phyloP scores from a whole-genome alignment of 1,284 basidiomycete species.

The Trametes versicolor region DNA sequence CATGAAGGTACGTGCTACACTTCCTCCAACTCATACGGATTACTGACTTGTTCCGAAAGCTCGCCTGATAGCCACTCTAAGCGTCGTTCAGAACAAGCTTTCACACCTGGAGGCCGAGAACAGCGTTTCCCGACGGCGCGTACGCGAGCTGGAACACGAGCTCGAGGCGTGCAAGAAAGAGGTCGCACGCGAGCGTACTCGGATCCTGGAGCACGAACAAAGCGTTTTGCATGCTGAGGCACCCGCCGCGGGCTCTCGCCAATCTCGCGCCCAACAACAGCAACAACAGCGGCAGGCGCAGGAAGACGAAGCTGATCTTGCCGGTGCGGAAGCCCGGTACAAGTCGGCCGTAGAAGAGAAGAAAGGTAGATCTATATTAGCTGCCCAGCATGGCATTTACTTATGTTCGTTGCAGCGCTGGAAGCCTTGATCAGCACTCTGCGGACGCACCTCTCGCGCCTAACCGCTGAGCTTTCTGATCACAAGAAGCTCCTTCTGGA shows the following conservation, averaged over 20 bases:
- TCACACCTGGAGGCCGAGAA: slow-evolving; percentile 83
- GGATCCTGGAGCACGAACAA: slow-evolving; percentile 65
- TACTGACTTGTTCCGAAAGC: slow-evolving; percentile 47
- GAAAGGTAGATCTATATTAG: slow-evolving; percentile 64
- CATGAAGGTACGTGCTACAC: slow-evolving; percentile 59
- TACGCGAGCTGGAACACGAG: slow-evolving; percentile 85
- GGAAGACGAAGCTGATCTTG: slow-evolving; percentile 36
- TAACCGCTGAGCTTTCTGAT: slow-evolving; percentile 80
- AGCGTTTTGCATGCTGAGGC: slow-evolving; percentile 41
- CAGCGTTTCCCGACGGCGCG: slow-evolving; percentile 76
- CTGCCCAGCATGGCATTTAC: slow-evolving; percentile 24
- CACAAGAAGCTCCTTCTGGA: slow-evolving; percentile 74
- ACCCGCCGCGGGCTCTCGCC: slow-evolving; percentile 18
- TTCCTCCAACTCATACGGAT: neutral
- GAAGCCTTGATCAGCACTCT: slow-evolving; percentile 81
- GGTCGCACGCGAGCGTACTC: slow-evolving; percentile 71
- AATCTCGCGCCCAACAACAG: slow-evolving; percentile 24
- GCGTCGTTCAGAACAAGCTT: slow-evolving; percentile 70
- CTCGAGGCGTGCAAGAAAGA: slow-evolving; percentile 81
- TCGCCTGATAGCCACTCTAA: slow-evolving; percentile 68
- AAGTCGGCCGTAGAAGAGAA: slow-evolving; percentile 84
- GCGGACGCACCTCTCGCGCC: slow-evolving; percentile 75
- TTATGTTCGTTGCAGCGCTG: slow-evolving; percentile 60
- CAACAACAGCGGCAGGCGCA: slow-evolving; percentile 28
- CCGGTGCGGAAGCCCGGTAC: slow-evolving; percentile 54